Conservation (phyloP, 805 yeast genomes). For the Cyberlindnera euphorbiae region DNA sequence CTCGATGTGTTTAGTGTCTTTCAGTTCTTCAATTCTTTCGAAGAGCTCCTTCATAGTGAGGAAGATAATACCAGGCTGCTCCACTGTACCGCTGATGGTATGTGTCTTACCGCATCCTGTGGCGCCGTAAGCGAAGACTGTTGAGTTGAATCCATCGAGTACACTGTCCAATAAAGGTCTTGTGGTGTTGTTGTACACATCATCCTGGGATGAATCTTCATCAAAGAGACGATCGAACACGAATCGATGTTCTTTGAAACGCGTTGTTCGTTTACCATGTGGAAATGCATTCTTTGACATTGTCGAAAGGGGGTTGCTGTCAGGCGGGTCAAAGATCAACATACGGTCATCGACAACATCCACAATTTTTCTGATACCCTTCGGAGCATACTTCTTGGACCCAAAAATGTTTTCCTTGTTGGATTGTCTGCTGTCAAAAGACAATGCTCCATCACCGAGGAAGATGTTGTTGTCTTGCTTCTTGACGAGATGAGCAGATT, state of each 20-base stretch:
- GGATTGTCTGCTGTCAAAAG: conserved; percentile 17
- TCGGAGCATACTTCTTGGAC: conserved; percentile 29
- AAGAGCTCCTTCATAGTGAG: conserved; percentile 75
- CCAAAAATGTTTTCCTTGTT: conserved; percentile 20
- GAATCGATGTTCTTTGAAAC: conserved; percentile 70
- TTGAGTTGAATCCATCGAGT: conserved; percentile 82
- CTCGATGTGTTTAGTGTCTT: conserved; percentile 53
- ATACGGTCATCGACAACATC: conserved; percentile 80
- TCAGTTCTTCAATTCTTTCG: conserved; percentile 47
- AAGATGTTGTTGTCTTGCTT: conserved; percentile 36
- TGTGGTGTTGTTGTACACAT: conserved; percentile 64
- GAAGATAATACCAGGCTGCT: conserved; percentile 75
- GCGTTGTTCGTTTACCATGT: conserved; percentile 33
- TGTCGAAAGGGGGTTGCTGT: conserved; percentile 49
- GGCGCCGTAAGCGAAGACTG: conserved; percentile 95
- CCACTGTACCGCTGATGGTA: conserved; percentile 74
- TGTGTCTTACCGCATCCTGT: conserved; percentile 98
- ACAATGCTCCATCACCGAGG: conserved; percentile 52
- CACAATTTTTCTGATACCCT: conserved; percentile 62
- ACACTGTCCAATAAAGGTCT: conserved; percentile 68
- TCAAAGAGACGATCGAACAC: conserved; percentile 80
- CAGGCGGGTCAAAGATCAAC: conserved; percentile 85
- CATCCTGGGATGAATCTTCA: conserved; percentile 55
- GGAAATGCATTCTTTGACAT: conserved; percentile 33
- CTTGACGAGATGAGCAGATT: conserved; percentile 43